phyloP scores from a whole-genome alignment of 2,329 filamentous ascomycete species.

The Hirsutella thompsonii region DNA sequence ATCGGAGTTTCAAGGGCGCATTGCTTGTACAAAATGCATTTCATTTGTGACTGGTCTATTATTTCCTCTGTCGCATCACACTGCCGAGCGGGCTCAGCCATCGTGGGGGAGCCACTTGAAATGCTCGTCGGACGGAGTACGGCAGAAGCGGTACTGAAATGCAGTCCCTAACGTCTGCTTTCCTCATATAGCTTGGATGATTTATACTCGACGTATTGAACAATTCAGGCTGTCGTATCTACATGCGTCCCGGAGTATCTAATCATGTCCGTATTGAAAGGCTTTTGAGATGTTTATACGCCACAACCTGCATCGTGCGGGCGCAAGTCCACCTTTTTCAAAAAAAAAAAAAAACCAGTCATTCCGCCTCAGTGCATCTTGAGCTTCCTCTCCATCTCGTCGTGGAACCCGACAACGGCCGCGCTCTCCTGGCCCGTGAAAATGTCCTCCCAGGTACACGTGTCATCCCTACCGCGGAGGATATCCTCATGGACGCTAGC shows the following conservation, averaged over 20 bases:
- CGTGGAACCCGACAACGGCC: slow-evolving; percentile 62
- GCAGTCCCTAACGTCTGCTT: slow-evolving; percentile 5
- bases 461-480: slow-evolving; percentile 63
- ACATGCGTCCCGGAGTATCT: too few relatives aligned
- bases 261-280: too few relatives aligned
- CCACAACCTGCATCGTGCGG: too few relatives aligned
- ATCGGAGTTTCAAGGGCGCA: slow-evolving; percentile 13
- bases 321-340: too few relatives aligned
- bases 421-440: slow-evolving; percentile 68
- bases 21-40: slow-evolving; percentile 10
- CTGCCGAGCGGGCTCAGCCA: neutral
- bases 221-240: too few relatives aligned
- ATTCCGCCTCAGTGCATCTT: slow-evolving; percentile 45
- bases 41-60: too few relatives aligned
- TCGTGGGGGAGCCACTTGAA: neutral
- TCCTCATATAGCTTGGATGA: neutral
- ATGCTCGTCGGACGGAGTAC: neutral
- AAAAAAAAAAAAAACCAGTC: too few relatives aligned
- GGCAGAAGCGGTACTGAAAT: slow-evolving; percentile 14
- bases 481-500: slow-evolving; percentile 81
- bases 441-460: slow-evolving; percentile 86
- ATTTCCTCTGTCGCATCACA: neutral
- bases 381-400: slow-evolving; percentile 88
- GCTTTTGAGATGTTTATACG: too few relatives aligned
- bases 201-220: too few relatives aligned